Evolutionary conservation across 768 basidiomycete genomes (phyloP).

Genomic region (Chiua virens): DNA sequence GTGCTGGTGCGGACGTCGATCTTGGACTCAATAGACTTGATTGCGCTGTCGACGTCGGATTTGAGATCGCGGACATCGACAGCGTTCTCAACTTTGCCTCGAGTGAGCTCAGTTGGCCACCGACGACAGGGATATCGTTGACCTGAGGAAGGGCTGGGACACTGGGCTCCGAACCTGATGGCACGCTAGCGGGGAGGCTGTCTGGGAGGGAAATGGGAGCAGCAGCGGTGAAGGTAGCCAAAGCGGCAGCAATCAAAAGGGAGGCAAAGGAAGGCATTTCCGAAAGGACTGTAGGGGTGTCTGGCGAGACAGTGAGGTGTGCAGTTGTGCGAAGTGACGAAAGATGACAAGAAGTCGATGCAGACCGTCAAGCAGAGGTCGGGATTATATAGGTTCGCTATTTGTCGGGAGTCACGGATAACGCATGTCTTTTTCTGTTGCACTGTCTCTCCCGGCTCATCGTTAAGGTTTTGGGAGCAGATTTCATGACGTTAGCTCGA

Average conservation of each 20-base stretch:
- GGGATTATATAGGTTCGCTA: constrained; percentile 20
- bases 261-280: constrained; percentile 38
- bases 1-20: background rate
- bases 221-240: constrained; percentile 29
- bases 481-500: constrained; percentile 6
- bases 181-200: background rate
- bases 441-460: background rate
- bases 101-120: too few relatives aligned
- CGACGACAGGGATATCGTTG: too few relatives aligned
- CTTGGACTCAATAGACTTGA: background rate
- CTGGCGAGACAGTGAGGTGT: constrained; percentile 8
- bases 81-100: background rate
- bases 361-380: background rate
- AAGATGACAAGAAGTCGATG: constrained; percentile 21
- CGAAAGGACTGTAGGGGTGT: constrained; percentile 33
- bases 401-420: background rate
- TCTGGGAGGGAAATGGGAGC: constrained; percentile 11
- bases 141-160: too few relatives aligned
- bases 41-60: background rate
- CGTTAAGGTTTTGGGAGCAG: background rate
- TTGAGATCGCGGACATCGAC: background rate
- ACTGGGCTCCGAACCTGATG: background rate
- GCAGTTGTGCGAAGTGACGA: background rate
- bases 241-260: constrained; percentile 27
- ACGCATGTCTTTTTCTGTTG: background rate